phyloP scores from a whole-genome alignment of 768 basidiomycete genomes.

The Trametes villosa region DNA sequence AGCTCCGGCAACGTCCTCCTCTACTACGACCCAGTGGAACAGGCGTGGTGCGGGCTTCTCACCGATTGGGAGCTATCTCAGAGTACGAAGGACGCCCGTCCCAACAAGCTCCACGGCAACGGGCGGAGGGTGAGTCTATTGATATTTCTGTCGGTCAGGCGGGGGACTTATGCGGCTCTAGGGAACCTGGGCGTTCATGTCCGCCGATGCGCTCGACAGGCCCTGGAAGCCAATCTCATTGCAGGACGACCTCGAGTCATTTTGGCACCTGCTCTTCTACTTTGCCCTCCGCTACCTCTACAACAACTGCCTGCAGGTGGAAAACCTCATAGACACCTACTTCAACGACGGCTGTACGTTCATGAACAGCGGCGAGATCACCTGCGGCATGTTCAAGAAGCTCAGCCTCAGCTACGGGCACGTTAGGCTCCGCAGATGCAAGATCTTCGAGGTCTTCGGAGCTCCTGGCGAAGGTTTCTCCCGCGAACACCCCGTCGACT shows the following conservation, averaged over 20 bases:
- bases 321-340: background rate
- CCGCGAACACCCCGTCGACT: too few species aligned
- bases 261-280: conserved; percentile 19
- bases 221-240: conserved; percentile 7
- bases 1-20: conserved; percentile 19
- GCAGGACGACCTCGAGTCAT: conserved; percentile 27
- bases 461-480: too few species aligned
- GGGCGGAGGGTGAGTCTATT: background rate
- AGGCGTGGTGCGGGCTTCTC: background rate
- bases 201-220: conserved; percentile 6
- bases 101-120: background rate
- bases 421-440: too few species aligned
- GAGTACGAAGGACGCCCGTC: background rate
- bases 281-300: conserved; percentile 5
- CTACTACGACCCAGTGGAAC: background rate
- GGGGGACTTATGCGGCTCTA: background rate
- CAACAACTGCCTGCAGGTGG: conserved; percentile 2
- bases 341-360: too few species aligned
- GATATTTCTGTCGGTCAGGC: too few species aligned
- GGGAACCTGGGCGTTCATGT: conserved; percentile 31
- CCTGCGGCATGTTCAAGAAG: too few species aligned
- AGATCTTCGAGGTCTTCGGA: too few species aligned
- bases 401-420: too few species aligned
- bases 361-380: too few species aligned
- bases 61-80: conserved; percentile 17